Conservation (phyloP, 768 basidiomycete genomes). For the Tricholoma flavovirens region DNA sequence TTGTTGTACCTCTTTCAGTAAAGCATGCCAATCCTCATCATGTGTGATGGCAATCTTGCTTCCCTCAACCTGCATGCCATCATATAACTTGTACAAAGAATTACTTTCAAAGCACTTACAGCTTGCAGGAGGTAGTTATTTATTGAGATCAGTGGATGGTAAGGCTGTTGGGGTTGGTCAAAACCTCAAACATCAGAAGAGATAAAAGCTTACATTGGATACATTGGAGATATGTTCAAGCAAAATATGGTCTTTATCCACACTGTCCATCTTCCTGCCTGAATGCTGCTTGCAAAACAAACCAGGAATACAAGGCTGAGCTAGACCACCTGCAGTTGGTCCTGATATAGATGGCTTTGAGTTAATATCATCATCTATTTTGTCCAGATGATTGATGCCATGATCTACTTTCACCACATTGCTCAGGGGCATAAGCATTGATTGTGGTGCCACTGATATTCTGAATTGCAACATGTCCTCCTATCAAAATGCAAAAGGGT, state of each 20-base stretch:
- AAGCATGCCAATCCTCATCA: constrained; percentile 14
- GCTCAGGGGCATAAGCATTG: constrained; percentile 4
- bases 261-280: background rate
- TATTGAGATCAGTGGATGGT: constrained; percentile 13
- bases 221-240: constrained; percentile 4
- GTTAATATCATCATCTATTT: background rate
- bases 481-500: too few relatives aligned
- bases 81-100: background rate
- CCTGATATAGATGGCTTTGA: background rate
- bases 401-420: constrained; percentile 4
- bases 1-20: constrained; percentile 8
- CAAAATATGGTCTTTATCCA: background rate
- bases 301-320: background rate
- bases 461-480: background rate
- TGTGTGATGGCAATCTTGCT: constrained; percentile 11
- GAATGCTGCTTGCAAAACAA: background rate
- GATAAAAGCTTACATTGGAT: background rate
- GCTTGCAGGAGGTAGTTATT: constrained; percentile 11
- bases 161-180: background rate
- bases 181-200: background rate
- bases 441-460: constrained; percentile 12
- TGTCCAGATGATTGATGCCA: constrained; percentile 7
- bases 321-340: background rate
- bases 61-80: background rate
- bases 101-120: background rate